A percentile compares a stretch with the other conserved stretches of the same genome.
phyloP scores from a whole-genome alignment of 495 filamentous ascomycete species.

The Venustampulla echinocandica region DNA sequence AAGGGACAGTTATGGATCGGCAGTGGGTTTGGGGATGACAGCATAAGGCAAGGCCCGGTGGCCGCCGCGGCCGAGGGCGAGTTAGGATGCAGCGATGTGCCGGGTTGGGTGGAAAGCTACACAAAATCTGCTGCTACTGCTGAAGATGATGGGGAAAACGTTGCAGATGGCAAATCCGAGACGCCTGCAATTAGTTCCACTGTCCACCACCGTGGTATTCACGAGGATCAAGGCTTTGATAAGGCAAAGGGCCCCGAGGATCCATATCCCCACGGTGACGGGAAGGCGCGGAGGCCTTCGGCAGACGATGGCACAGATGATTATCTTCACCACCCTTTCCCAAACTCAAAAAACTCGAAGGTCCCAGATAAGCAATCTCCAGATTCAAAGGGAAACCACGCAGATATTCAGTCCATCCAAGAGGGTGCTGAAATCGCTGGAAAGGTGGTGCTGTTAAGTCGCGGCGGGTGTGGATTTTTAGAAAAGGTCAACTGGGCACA shows the following conservation, averaged over 20 bases:
- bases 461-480: slow-evolving; percentile 91
- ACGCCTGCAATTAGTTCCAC: slow-evolving; percentile 9
- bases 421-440: slow-evolving; percentile 90
- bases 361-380: slow-evolving; percentile 18
- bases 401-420: slow-evolving; percentile 91
- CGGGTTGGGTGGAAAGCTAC: slow-evolving; percentile 65
- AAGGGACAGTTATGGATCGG: slow-evolving; percentile 86
- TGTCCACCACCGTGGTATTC: slow-evolving; percentile 5
- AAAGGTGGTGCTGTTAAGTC: slow-evolving; percentile 80
- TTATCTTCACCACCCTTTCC: slow-evolving; percentile 58
- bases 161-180: slow-evolving; percentile 10
- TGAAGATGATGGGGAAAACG: slow-evolving; percentile 10
- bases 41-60: slow-evolving; percentile 47
- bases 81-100: slow-evolving; percentile 96
- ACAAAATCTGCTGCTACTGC: slow-evolving; percentile 21
- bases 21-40: slow-evolving; percentile 77
- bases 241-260: slow-evolving; percentile 5
- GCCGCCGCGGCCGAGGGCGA: slow-evolving; percentile 61
- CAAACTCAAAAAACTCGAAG: slow-evolving; percentile 16
- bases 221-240: slow-evolving; percentile 14
- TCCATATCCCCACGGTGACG: background rate
- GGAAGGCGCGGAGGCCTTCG: slow-evolving; percentile 1
- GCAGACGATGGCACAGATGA: slow-evolving; percentile 84
- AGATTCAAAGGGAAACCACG: slow-evolving; percentile 50
- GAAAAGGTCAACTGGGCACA: slow-evolving; percentile 98